phyloP scores from a whole-genome alignment of 371 early-diverging fungal genomes.

The Apophysomyces sp. region DNA sequence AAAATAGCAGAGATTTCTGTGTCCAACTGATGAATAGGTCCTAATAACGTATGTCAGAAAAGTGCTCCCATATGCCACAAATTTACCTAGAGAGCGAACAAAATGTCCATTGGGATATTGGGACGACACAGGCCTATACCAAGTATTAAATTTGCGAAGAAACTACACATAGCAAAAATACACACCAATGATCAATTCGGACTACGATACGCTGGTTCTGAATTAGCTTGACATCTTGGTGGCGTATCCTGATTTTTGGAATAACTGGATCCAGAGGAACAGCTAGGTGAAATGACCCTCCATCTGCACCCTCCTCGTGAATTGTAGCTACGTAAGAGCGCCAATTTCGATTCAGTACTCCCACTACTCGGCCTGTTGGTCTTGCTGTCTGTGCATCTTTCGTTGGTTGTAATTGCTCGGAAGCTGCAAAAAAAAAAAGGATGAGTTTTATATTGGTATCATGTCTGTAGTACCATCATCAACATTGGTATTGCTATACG shows the following conservation, averaged over 20 bases:
- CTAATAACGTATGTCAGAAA: conserved; percentile 32
- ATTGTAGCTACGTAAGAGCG: conserved; percentile 89
- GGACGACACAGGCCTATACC: conserved; percentile 54
- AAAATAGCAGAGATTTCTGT: conserved; percentile 76
- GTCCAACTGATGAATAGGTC: conserved; percentile 67
- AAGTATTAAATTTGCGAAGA: conserved; percentile 2
- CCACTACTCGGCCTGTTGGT: conserved; percentile 76
- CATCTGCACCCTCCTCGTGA: conserved; percentile 64
- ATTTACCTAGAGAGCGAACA: conserved; percentile 73
- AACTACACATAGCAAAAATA: neutral
- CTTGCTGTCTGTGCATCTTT: conserved; percentile 1
- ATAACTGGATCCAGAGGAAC: conserved; percentile 80
- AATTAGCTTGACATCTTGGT: conserved; percentile 72
- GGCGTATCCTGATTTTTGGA: conserved; percentile 90
- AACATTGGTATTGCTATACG: conserved; percentile 45
- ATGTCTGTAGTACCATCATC: conserved; percentile 32
- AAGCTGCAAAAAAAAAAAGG: neutral
- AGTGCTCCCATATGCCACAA: conserved; percentile 28
- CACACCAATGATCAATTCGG: conserved; percentile 84
- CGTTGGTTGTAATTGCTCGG: conserved; percentile 11
- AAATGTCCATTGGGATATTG: conserved; percentile 92
- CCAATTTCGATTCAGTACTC: conserved; percentile 87
- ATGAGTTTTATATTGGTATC: neutral
- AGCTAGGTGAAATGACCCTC: conserved; percentile 68
- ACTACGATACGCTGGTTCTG: conserved; percentile 83